A percentile compares a stretch with the other conserved stretches of the same genome.
Evolutionary conservation across 495 filamentous ascomycete species (phyloP).

Genomic region (Hypoxylon trugodes): DNA sequence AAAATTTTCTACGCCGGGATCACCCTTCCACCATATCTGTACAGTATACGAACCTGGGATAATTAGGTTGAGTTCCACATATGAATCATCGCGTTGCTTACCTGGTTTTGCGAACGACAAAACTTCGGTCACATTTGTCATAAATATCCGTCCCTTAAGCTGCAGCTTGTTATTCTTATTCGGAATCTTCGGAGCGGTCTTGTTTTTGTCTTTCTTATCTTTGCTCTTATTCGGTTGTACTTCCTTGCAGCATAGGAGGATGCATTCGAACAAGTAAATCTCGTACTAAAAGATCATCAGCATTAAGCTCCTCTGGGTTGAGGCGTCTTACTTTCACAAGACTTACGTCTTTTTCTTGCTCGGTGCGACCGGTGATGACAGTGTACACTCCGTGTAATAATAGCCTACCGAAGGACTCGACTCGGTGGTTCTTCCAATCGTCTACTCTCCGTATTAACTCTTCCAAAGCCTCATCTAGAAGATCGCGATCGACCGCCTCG

Average conservation of each 20-base stretch:
- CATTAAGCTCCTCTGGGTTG: constrained; percentile 1
- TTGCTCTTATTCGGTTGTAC: constrained; percentile 86
- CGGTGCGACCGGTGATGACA: constrained; percentile 86
- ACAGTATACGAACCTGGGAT: constrained; percentile 83
- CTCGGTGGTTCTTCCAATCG: constrained; percentile 93
- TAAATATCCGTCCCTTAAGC: constrained; percentile 96
- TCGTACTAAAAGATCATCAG: constrained; percentile 73
- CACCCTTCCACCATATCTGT: constrained; percentile 98
- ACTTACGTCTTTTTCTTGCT: constrained; percentile 85
- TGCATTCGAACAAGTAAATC: constrained; percentile 95
- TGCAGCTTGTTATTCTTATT: constrained; percentile 82
- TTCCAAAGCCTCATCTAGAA: constrained; percentile 77
- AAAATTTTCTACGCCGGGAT: constrained; percentile 95
- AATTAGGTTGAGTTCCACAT: constrained; percentile 25
- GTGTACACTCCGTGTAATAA: constrained; percentile 92
- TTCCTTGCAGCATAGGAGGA: constrained; percentile 97
- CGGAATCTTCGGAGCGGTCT: constrained; percentile 67
- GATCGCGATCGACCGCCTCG: constrained; percentile 86
- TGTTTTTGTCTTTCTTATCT: constrained; percentile 68
- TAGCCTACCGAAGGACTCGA: constrained; percentile 89
- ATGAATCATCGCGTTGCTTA: constrained; percentile 50
- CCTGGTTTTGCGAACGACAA: constrained; percentile 83
- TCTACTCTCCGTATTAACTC: constrained; percentile 88
- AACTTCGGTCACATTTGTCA: constrained; percentile 98
- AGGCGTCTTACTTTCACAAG: constrained; percentile 13